A percentile compares a stretch with the other conserved stretches of the same genome.
Conservation (phyloP, 1,284 basidiomycete species). For the Fomitopsis schrenkii region DNA sequence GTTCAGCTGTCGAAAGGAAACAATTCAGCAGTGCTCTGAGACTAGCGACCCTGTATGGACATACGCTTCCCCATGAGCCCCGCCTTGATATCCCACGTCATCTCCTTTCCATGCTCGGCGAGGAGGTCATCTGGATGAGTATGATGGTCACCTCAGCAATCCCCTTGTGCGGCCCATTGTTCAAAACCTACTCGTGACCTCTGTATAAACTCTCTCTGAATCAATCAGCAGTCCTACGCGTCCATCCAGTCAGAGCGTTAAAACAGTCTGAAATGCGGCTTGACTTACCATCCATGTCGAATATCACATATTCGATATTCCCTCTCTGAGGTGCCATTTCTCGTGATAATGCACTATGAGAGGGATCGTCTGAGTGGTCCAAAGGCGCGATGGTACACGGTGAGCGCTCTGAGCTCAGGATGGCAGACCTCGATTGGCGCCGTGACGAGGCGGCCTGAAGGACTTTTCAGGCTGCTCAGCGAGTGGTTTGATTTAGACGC, state of each 20-base stretch:
- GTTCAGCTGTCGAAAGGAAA: conserved; percentile 46
- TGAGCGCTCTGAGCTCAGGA: no score
- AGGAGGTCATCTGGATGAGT: conserved; percentile 57
- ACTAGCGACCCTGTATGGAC: conserved; percentile 18
- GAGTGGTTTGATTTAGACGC: no score
- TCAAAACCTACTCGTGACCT: conserved; percentile 57
- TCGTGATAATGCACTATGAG: no score
- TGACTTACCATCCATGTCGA: conserved; percentile 74
- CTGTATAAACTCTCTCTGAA: conserved; percentile 69
- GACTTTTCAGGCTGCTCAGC: no score
- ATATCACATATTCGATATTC: conserved; percentile 67
- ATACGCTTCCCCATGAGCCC: conserved; percentile 80
- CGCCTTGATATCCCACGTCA: conserved; percentile 84
- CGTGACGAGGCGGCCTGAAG: no score
- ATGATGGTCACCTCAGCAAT: not conserved
- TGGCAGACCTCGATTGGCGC: no score
- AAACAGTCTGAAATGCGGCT: not conserved
- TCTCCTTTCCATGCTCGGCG: conserved; percentile 62
- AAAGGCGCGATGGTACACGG: not conserved
- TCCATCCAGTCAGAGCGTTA: not conserved
- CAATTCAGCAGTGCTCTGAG: not conserved
- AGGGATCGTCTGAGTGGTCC: no score
- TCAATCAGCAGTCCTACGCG: conserved; percentile 56
- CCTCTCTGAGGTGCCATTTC: conserved; percentile 1
- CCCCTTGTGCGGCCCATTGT: not conserved